Evolutionary conservation across 371 early-diverging fungal species (phyloP).

Genomic region (Mucor plumbeus): DNA sequence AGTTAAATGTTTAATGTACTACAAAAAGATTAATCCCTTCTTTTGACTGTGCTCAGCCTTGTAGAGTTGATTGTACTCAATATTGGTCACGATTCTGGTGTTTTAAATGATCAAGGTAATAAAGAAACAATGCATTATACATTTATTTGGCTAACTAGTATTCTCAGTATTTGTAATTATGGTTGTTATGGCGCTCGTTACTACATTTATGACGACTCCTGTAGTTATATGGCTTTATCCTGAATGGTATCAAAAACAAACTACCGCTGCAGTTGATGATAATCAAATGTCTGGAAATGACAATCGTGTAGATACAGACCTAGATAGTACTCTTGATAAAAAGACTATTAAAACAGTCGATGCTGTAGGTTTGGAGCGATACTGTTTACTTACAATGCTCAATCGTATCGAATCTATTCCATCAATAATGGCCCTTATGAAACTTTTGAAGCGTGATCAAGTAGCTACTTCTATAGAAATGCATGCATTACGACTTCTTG

Average conservation of each 20-base stretch:
- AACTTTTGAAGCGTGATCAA: constrained; percentile 47
- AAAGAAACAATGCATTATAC: too few relatives aligned
- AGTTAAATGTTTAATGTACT: too few relatives aligned
- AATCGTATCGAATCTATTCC: constrained; percentile 71
- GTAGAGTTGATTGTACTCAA: constrained; percentile 96
- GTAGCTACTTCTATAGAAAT: constrained; percentile 14
- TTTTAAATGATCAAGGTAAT: constrained; percentile 69
- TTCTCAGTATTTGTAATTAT: constrained; percentile 77
- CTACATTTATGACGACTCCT: constrained; percentile 81
- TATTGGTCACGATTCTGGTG: constrained; percentile 84
- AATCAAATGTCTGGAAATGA: not conserved
- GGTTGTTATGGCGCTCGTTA: constrained; percentile 87
- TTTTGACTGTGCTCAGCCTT: constrained; percentile 38
- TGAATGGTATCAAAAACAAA: constrained; percentile 52
- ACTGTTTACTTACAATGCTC: constrained; percentile 60
- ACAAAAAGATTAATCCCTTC: too few relatives aligned
- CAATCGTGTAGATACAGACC: not conserved
- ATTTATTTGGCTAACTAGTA: too few relatives aligned
- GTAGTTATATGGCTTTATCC: constrained; percentile 64
- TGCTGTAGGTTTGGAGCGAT: not conserved
- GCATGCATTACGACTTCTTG: constrained; percentile 71
- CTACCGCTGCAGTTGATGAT: constrained; percentile 25
- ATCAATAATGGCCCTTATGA: constrained; percentile 72
- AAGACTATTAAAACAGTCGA: not conserved
- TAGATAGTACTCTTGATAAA: not conserved